Conservation (phyloP, 305 asterid species). For the Caryopteris hybrid region DNA sequence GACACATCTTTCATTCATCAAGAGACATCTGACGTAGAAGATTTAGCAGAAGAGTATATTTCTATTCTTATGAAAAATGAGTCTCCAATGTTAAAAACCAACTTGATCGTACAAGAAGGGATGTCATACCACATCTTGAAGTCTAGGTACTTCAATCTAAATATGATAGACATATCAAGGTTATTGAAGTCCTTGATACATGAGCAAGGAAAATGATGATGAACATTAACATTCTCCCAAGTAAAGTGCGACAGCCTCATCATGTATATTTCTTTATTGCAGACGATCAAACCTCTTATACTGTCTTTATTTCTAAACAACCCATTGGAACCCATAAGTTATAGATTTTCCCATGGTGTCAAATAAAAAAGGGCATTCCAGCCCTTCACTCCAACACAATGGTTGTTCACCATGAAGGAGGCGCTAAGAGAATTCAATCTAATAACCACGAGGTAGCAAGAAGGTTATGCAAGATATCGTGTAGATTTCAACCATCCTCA, state of each 20-base stretch:
- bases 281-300: background rate
- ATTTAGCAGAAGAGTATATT: no score
- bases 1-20: no score
- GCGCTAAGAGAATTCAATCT: background rate
- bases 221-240: background rate
- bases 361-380: background rate
- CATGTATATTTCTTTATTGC: background rate
- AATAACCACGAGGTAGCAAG: no score
- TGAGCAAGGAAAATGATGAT: background rate
- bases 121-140: background rate
- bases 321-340: background rate
- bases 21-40: no score
- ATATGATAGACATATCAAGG: no score
- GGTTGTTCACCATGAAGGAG: background rate
- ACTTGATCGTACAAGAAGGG: no score
- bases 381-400: background rate
- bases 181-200: background rate
- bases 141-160: background rate
- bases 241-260: background rate
- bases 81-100: no score
- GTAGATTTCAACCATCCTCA: background rate
- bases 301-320: background rate
- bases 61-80: no score
- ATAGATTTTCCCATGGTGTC: background rate
- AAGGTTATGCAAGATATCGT: no score